phyloP scores from a whole-genome alignment of 441 rosid genomes.

The Hura crepitans region DNA sequence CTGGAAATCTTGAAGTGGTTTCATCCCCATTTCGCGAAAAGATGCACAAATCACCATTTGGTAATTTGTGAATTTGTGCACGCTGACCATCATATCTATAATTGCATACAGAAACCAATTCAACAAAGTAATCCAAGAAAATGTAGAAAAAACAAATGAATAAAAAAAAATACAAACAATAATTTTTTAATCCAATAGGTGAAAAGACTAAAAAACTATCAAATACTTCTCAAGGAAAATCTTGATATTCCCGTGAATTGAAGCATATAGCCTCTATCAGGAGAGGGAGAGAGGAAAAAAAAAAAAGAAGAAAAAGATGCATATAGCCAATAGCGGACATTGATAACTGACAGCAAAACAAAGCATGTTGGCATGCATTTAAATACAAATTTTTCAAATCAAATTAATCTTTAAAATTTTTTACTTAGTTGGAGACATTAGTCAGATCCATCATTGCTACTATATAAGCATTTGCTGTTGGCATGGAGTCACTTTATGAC shows the following conservation, averaged over 20 bases:
- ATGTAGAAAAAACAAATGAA: slow-evolving; percentile 12
- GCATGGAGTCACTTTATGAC: background rate
- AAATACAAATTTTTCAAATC: background rate
- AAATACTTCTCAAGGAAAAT: background rate
- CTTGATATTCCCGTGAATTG: background rate
- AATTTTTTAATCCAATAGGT: slow-evolving; percentile 3
- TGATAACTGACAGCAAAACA: background rate
- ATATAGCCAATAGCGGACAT: too few relatives aligned
- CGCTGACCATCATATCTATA: slow-evolving; percentile 92
- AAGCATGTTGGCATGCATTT: background rate
- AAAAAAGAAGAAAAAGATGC: too few relatives aligned
- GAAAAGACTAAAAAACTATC: background rate
- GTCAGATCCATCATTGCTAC: background rate
- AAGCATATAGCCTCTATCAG: background rate
- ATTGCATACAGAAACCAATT: slow-evolving; percentile 20
- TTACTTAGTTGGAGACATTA: background rate
- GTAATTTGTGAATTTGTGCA: slow-evolving; percentile 76
- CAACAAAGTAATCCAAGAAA: slow-evolving; percentile 6
- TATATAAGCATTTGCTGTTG: background rate
- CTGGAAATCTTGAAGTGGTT: slow-evolving; percentile 76
- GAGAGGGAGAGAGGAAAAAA: too few relatives aligned
- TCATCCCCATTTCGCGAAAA: slow-evolving; percentile 91
- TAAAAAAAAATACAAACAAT: background rate
- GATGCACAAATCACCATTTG: slow-evolving; percentile 52
- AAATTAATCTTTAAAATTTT: background rate